phyloP scores from a whole-genome alignment of 2,329 filamentous ascomycete species.

The Sporothrix dimorphospora region DNA sequence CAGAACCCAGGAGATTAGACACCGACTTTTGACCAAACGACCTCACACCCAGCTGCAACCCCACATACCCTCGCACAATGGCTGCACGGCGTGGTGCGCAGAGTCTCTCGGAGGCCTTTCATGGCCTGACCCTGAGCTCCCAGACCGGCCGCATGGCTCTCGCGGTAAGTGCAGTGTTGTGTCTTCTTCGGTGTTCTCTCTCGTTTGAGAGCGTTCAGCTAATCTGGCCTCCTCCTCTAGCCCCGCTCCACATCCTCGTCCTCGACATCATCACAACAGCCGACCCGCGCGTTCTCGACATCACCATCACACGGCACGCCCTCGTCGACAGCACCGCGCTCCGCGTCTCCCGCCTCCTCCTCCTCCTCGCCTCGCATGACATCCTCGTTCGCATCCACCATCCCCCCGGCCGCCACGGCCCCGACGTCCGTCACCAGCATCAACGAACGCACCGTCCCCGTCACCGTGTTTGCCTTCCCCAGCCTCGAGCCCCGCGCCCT shows the following conservation, averaged over 20 bases:
- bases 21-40: neutral
- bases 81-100: slow-evolving; percentile 30
- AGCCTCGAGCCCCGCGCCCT: slow-evolving; percentile 80
- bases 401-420: slow-evolving; percentile 3
- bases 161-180: neutral
- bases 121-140: slow-evolving; percentile 26
- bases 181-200: neutral
- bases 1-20: neutral
- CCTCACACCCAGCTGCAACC: neutral
- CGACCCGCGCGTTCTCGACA: slow-evolving; percentile 5
- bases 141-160: slow-evolving; percentile 17
- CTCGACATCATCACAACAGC: slow-evolving; percentile 1
- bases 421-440: slow-evolving; percentile 16
- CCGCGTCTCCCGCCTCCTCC: neutral
- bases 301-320: slow-evolving; percentile 4
- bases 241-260: neutral
- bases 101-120: slow-evolving; percentile 30
- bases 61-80: slow-evolving; percentile 27
- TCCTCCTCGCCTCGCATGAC: neutral
- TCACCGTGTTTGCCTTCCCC: slow-evolving; percentile 90
- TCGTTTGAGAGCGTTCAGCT: neutral
- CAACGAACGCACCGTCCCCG: slow-evolving; percentile 71
- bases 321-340: neutral
- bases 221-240: neutral
- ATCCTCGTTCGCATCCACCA: slow-evolving; percentile 4